Base-by-base conservation (phyloP, 306 rosid species). In the Abrus pulchellus region DNA sequence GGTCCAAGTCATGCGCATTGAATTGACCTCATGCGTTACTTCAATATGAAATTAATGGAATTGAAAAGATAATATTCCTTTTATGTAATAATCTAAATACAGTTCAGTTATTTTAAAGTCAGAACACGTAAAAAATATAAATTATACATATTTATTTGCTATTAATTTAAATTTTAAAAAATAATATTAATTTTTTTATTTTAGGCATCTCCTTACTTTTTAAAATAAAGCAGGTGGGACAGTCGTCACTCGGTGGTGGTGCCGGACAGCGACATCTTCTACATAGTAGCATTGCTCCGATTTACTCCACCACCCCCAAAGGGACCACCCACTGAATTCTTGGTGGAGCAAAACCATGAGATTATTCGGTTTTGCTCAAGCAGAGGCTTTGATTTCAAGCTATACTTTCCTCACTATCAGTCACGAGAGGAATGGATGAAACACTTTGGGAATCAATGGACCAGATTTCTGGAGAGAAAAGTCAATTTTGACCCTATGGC, bases 401-500 rank as follows among this genome's bases (percentile, higher is more conserved):
- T n/a, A 40, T 64, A 64, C 50, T 64, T 64, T 40, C 70, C 70
- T 14, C 50, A 64, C 50, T 64, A 64, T 13, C 70, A 64, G 3
- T 64, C 70, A 14, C 12, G 50, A 13, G 50, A 64, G 33, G 70
- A 64, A 38, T 64, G 70, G 70, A 64, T 40, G 13, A 64, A 64
- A 14, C 70, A 64, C 50, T 64, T 64, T 3, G 70, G 70, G 29
- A 40, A 40, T 14, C 49, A 64, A 14, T 64, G 70, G 70, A 2
- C 13, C 7, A 64, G 70, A 64, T 64, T 64, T 64, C 0, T 40
- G 50, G 70, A 64, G 6, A 4, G 70, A 40, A 64, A 64, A 20
- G 32, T 49, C 70, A 64, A 7, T 64, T 64, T 64, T 64, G 70
- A 64, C 38, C 70, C 70, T 32, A 38, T 64, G 70, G 70, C 70